These are phyloP conservation scores for Chimonanthus praecox DNA, from an alignment of 164 flowering plant genomes.

Conservation along the genomic window DNA sequence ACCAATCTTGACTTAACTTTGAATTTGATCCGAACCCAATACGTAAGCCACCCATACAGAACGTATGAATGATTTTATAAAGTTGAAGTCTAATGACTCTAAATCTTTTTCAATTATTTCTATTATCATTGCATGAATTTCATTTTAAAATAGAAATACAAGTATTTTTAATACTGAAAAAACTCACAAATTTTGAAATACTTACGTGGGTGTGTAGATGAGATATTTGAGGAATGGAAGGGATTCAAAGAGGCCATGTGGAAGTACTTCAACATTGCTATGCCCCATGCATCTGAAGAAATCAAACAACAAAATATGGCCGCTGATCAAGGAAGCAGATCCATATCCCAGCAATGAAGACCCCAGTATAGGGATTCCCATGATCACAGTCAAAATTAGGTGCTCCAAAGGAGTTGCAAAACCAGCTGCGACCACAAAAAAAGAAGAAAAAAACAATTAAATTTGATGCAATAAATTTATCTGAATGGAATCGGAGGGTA, in stretches of 20 bases:
- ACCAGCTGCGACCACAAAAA: constrained; percentile 52
- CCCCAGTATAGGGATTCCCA: constrained; percentile 58
- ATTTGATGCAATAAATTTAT: not conserved
- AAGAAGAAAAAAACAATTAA: not conserved
- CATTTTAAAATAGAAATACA: no score
- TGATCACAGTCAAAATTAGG: constrained; percentile 34
- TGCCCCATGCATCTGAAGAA: constrained; percentile 76
- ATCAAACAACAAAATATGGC: constrained; percentile 60
- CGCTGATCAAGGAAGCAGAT: constrained; percentile 44
- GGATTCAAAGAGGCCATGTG: constrained; percentile 41
- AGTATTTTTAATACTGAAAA: no score
- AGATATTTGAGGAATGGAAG: constrained; percentile 66
- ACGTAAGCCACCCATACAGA: no score
- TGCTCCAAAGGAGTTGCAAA: constrained; percentile 71
- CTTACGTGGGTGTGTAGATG: constrained; percentile 80
- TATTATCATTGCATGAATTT: no score
- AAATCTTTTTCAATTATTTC: not conserved
- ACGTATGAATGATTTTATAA: no score
- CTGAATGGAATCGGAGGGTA: not conserved
- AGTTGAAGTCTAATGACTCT: not conserved
- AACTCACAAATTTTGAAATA: not conserved
- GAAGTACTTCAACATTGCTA: constrained; percentile 61
- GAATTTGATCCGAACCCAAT: no score
- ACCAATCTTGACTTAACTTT: no score
- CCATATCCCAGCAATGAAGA: constrained; percentile 48